A percentile compares a stretch with the other conserved stretches of the same genome.
Conservation (phyloP, 2,329 filamentous ascomycete species). For the Fusarium phyllophilum region DNA sequence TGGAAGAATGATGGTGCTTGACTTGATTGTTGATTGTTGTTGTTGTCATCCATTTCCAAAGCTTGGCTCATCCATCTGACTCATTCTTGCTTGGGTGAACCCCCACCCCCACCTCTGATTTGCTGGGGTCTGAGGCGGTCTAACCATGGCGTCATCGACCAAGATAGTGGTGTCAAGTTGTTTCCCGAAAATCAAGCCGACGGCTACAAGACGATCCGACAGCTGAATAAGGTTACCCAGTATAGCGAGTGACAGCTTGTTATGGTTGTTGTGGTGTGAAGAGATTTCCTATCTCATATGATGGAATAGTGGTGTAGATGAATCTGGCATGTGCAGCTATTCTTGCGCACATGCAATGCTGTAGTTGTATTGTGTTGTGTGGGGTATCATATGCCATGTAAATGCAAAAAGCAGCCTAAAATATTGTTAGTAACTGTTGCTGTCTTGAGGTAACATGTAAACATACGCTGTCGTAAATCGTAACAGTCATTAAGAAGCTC, state of each 20-base stretch:
- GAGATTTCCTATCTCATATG: slow-evolving; percentile 22
- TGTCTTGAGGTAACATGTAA: neutral
- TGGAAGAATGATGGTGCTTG: slow-evolving; percentile 8
- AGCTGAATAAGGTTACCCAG: slow-evolving; percentile 19
- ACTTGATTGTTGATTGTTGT: slow-evolving; percentile 28
- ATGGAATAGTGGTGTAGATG: slow-evolving; percentile 33
- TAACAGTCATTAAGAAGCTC: slow-evolving; percentile 43
- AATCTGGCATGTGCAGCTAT: slow-evolving; percentile 36
- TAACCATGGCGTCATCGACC: slow-evolving; percentile 36
- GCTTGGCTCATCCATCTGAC: slow-evolving; percentile 22
- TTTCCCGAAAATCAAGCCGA: slow-evolving; percentile 23
- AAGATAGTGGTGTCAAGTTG: slow-evolving; percentile 12
- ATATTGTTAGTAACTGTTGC: slow-evolving; percentile 30
- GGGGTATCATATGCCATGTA: slow-evolving; percentile 37
- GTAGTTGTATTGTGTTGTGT: slow-evolving; percentile 15
- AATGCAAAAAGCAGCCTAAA: slow-evolving; percentile 41
- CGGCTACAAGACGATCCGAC: slow-evolving; percentile 25
- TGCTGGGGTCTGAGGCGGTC: slow-evolving; percentile 20
- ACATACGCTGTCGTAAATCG: slow-evolving; percentile 44
- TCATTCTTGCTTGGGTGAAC: slow-evolving; percentile 31
- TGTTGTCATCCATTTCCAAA: slow-evolving; percentile 30
- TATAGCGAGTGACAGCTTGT: slow-evolving; percentile 17
- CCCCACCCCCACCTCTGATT: slow-evolving; percentile 28
- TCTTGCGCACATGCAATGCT: slow-evolving; percentile 36
- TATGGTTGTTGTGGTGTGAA: slow-evolving; percentile 2